Base-by-base conservation (phyloP, 2,329 filamentous ascomycete genomes). In the Aspergillus thermomutatus region DNA sequence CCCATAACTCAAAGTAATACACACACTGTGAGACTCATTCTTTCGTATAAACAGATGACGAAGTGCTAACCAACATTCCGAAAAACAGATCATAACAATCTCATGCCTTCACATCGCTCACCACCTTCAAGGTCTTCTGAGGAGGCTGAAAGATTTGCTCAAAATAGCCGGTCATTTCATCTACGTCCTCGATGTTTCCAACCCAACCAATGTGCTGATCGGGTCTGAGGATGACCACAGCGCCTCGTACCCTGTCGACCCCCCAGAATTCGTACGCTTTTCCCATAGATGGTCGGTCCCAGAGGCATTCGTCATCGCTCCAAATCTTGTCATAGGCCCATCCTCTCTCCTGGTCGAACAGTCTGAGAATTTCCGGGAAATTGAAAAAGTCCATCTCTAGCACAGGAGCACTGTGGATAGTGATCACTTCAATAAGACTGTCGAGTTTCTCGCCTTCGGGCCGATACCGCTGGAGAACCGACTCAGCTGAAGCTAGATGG, bases 321-420 rank as follows among this genome's bases (percentile, higher is more conserved):
- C 80, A 84, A 0, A 86, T 75, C 64, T 82, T 83, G 55, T 78
- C 74, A 63, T 86, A 87, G 59, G 82, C 79, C 78, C 80, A 85
- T 0, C 84, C 84, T 0, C 74, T 64, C 6, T 72, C 67, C 11
- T 76, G 59, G 37, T 81, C 76, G 40, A 77, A 81, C 0, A 79
- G 79, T 40, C 77, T 77, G 41, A 83, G 77, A 0, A 80, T 71
- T 1, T 78, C 75, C 0, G 82, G 81, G 11, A 71, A 77, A 53
- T 83, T 80, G 21, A 82, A 67, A 6, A 85, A 65, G 52, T 84
- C 80, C 0, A 82, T 73, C 0, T 80, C 73, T 0, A 63, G 68
- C 37, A 86, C 75, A 25, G 76, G 77, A 0, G 83, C 75, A 2
- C 79, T 78, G 66, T 90, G 87, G 0, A 88, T 72, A 0, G 85